Percentiles rank a stretch among this genome's conserved stretches.
These are phyloP conservation scores for Globisporangium barbulae DNA, from an alignment of 352 stramenopile species.

Conservation along the genomic window DNA sequence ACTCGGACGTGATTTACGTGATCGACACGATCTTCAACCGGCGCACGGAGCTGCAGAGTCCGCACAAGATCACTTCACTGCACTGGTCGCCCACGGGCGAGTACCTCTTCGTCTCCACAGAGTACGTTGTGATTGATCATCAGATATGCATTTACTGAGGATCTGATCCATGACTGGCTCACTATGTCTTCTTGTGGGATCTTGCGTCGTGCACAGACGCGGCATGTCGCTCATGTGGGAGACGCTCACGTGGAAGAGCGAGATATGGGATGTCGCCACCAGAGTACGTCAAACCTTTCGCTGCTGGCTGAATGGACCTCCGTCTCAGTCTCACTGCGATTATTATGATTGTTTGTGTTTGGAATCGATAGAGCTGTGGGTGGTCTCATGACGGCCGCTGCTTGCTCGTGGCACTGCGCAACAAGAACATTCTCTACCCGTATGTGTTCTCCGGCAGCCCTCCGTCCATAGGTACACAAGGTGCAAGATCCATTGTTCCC, in stretches of 20 bases:
- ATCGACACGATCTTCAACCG: conserved; percentile 58
- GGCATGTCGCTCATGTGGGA: conserved; percentile 76
- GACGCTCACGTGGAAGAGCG: conserved; percentile 72
- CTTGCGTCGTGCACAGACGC: conserved; percentile 22
- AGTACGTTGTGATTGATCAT: conserved; percentile 29
- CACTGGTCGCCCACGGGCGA: conserved; percentile 82
- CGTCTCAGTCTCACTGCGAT: background rate
- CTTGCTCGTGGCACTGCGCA: conserved; percentile 60
- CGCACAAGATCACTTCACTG: conserved; percentile 40
- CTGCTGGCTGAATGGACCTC: background rate
- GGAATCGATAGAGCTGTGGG: conserved; percentile 48
- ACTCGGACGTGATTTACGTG: conserved; percentile 48
- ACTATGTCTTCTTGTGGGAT: no score
- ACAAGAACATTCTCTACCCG: conserved; percentile 56
- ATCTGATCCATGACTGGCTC: no score
- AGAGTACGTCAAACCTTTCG: conserved; percentile 29
- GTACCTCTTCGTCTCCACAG: conserved; percentile 73
- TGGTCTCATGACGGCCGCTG: conserved; percentile 73
- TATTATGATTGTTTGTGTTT: background rate
- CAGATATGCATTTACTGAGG: no score
- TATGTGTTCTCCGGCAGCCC: conserved; percentile 62
- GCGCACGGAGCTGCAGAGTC: conserved; percentile 59
- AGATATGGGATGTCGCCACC: conserved; percentile 70
- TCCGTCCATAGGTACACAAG: conserved; percentile 49
- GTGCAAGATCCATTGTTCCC: background rate